Evolutionary conservation across 345 rosid species (phyloP), one percentile per base, ranked within the genome.

Genomic region (Limnanthes douglasii): DNA sequence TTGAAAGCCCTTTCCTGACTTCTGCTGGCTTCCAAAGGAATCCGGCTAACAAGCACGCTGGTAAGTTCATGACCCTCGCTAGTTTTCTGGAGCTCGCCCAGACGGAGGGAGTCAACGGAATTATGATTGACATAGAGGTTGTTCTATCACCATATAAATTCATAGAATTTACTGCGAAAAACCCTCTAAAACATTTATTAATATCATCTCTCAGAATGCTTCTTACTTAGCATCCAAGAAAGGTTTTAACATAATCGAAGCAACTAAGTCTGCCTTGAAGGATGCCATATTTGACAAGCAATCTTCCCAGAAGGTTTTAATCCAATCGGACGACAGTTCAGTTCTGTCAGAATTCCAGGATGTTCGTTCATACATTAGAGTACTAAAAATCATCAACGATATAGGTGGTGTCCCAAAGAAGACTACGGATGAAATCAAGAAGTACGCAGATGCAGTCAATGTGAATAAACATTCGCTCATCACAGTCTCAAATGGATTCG

Each of bases 181-280:
- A n/a, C n/a, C n/a, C n/a, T n/a, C n/a, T n/a, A n/a, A n/a, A n/a
- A n/a, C n/a, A n/a, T n/a, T n/a, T n/a, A n/a, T n/a, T n/a, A n/a
- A n/a, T n/a, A n/a, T n/a, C 27, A 4, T 17, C n/a, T 15, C 17
- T 41, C 69, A 79, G 93, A 66, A 75, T 56, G 85, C 80, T 15
- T 69, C 78, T 42, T 79, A 65, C 66, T 65, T 79, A 12, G 85
- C 85, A 37, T 59, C 81, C 4, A 64, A 78, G 38, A 62, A 59
- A 46, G 77, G 80, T 13, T 66, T 70, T 15, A 70, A 50, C 56
- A 37, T 74, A 8, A 57, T 78, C 30, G 53, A 41, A 7, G 17
- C 65, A 0, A 67, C 61, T 1, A 48, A 22, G 23, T 48, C 43
- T 33, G 68, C 80, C 45, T 34, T 78, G 46, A 56, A 43, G 21